Evolutionary conservation across 2,329 filamentous ascomycete species (phyloP), one percentile per base, ranked within the genome.

Genomic region (Pleurostoma richardsiae): DNA sequence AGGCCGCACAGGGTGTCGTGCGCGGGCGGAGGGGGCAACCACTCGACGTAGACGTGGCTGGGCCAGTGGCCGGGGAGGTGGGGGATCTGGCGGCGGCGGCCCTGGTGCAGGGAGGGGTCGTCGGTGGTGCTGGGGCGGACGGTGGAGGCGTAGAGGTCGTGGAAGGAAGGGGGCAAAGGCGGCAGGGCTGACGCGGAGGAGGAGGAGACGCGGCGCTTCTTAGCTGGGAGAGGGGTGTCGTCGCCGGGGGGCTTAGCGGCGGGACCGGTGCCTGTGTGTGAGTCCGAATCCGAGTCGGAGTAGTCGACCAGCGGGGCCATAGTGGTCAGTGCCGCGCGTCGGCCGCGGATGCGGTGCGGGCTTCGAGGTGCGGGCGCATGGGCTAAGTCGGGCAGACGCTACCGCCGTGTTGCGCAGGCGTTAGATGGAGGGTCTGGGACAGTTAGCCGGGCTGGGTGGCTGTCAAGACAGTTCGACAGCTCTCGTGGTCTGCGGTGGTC

Each of bases 11-110:
- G 70, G 2, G 69, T 53, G 2, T 59, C 56, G 54, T 77, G 72
- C 52, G 85, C 73, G 40, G 60, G 41, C 10, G 63, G 54, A 2
- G 67, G 62, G 11, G 82, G 82, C 61, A 76, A 72, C 82, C 94
- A 99, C 71, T 97, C 92, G 47, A 96, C 74, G 64, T 95, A 97
- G 41, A 97, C 63, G 67, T 97, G 92, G 31, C 85, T 90, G 2
- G 92, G 90, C 94, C 94, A 99, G 64, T 90, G 89, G 50, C 94
- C 94, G 49, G 83, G 80, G 29, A 92, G 74, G 66, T 99, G 94
- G 28, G 92, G 91, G 42, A 83, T 87, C 48, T 85, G 79, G 39
- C 94, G 81, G 61, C 85, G 89, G 41, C 92, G 83, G 45, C 94
- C 94, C 30, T 86, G 86, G 64, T 99, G 94, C 48, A 97, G 73